Conservation (phyloP, 306 rosid species). For the Macrotyloma uniflorum region DNA sequence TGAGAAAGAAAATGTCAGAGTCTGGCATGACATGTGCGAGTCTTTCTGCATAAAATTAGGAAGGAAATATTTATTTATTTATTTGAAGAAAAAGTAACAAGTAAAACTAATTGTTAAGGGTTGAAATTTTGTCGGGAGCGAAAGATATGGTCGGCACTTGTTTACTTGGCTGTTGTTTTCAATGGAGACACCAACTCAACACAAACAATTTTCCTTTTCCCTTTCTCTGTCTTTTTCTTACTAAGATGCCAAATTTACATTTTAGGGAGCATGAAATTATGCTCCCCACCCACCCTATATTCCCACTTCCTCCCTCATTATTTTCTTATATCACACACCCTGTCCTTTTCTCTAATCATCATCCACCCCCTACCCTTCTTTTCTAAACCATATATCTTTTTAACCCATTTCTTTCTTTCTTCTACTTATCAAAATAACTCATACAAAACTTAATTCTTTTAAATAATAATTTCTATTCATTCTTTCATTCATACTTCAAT, state of each 20-base stretch:
- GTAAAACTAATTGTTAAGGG: constrained; percentile 14
- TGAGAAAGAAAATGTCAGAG: too few species aligned
- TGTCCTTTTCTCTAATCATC: constrained; percentile 33
- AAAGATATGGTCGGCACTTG: constrained; percentile 34
- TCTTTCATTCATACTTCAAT: too few species aligned
- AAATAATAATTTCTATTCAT: too few species aligned
- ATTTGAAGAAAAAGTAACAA: background rate
- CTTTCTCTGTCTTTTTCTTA: constrained; percentile 24
- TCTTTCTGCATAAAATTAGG: constrained; percentile 32
- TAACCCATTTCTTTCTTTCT: too few species aligned
- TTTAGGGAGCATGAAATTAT: constrained; percentile 26
- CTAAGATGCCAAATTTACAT: constrained; percentile 13
- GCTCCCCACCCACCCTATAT: constrained; percentile 33
- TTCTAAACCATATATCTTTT: background rate
- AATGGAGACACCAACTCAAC: constrained; percentile 1
- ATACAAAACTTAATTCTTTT: background rate
- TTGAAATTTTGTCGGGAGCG: constrained; percentile 26
- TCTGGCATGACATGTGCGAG: constrained; percentile 35
- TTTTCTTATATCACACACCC: background rate
- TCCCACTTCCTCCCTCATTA: background rate
- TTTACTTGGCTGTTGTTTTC: constrained; percentile 14
- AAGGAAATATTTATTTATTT: background rate
- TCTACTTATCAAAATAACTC: background rate
- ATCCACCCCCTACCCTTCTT: background rate
- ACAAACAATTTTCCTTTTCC: background rate